Percentiles rank a stretch among this genome's conserved stretches.
These are phyloP conservation scores for Raddia guianensis DNA, from an alignment of 176 grass and related monocot genomes.

Conservation along the genomic window DNA sequence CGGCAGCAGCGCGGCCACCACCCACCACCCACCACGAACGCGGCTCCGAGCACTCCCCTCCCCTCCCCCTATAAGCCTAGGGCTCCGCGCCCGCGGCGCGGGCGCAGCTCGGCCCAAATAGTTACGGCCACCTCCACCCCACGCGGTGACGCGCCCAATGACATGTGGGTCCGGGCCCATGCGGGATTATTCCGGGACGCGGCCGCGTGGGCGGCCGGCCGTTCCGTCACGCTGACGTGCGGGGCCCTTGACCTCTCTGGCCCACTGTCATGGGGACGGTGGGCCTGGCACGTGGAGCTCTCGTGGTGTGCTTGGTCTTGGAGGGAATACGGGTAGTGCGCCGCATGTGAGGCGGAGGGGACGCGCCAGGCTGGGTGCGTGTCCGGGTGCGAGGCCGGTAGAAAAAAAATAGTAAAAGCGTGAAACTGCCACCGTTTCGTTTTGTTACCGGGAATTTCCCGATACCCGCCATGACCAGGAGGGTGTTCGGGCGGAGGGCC, in stretches of 20 bases:
- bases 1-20: slow-evolving; percentile 12
- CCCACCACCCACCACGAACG: slow-evolving; percentile 21
- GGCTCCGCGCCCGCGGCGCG: slow-evolving; percentile 2
- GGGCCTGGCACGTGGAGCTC: background rate
- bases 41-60: background rate
- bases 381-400: background rate
- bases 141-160: background rate
- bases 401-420: too few species aligned
- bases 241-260: fast-evolving
- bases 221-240: fast-evolving
- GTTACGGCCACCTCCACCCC: background rate
- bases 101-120: background rate
- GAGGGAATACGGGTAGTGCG: background rate
- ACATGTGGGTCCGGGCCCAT: background rate
- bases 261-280: background rate
- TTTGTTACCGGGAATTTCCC: too few species aligned
- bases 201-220: background rate
- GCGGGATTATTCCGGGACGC: background rate
- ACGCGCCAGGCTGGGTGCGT: background rate
- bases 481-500: background rate
- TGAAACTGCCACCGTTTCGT: too few species aligned
- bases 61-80: background rate
- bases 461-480: too few species aligned
- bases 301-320: background rate
- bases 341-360: background rate